phyloP scores from a whole-genome alignment of 805 yeast genomes.

The Metschnikowia arizonensis region DNA sequence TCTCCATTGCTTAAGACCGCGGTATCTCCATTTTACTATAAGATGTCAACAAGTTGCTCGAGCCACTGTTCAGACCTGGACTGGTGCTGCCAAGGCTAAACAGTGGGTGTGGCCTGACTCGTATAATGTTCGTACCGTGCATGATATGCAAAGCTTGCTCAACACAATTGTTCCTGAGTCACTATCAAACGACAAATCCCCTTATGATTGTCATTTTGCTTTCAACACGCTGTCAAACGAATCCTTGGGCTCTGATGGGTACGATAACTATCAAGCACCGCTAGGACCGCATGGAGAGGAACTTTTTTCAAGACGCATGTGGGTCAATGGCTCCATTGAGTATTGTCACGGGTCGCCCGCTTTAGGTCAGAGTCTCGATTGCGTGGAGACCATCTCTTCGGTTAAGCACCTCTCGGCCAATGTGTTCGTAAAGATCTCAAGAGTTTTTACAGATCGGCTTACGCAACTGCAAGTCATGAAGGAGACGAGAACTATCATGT shows the following conservation, averaged over 20 bases:
- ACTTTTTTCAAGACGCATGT: conserved; percentile 60
- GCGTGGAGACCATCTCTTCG: conserved; percentile 50
- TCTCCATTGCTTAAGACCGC: neutral
- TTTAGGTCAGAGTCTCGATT: conserved; percentile 35
- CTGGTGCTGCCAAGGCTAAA: conserved; percentile 2
- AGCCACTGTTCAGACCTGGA: neutral
- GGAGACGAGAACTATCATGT: conserved; percentile 61
- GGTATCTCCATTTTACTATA: neutral
- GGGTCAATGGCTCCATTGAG: conserved; percentile 68
- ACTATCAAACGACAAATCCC: neutral
- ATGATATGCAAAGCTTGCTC: conserved; percentile 10
- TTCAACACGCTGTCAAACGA: conserved; percentile 58
- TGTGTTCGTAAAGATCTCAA: conserved; percentile 51
- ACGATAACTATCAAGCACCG: conserved; percentile 76
- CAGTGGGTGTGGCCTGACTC: conserved; percentile 16
- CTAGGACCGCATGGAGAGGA: conserved; percentile 16
- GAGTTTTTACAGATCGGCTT: conserved; percentile 38
- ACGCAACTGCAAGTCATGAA: conserved; percentile 20
- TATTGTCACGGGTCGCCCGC: conserved; percentile 28
- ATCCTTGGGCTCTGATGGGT: conserved; percentile 66
- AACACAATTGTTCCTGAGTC: conserved; percentile 5
- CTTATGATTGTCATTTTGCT: conserved; percentile 58
- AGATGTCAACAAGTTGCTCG: neutral
- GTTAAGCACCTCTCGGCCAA: conserved; percentile 35
- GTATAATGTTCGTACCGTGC: conserved; percentile 8